Evolutionary conservation across 805 yeast species (phyloP).

Genomic region (Metschnikowia orientalis): DNA sequence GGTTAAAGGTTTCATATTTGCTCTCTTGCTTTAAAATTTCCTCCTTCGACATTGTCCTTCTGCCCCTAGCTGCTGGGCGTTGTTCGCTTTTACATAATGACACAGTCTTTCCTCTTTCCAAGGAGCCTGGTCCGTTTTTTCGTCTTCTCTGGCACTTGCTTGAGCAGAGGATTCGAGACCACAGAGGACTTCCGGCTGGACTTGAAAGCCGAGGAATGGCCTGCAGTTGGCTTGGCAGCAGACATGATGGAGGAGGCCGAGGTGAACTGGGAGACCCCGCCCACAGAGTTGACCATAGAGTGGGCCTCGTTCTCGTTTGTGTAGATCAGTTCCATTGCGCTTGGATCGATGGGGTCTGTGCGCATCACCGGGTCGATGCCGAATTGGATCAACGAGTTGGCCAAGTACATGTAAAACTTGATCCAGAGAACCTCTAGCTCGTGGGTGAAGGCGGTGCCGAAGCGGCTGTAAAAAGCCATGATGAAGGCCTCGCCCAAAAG

Average conservation of each 20-base stretch:
- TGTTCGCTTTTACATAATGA: conserved; percentile 3
- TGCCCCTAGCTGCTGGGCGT: too few species aligned
- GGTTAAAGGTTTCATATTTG: too few species aligned
- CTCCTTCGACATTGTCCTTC: too few species aligned
- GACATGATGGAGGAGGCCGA: conserved; percentile 9
- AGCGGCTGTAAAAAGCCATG: conserved; percentile 64
- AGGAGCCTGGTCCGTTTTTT: conserved; percentile 1
- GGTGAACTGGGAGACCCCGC: conserved; percentile 10
- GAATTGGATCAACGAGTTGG: conserved; percentile 61
- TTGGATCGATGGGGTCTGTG: conserved; percentile 8
- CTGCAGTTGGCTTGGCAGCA: neutral
- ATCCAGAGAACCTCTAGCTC: conserved; percentile 71
- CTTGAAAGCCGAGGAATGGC: too few species aligned
- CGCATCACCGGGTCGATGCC: conserved; percentile 48
- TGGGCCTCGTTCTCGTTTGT: conserved; percentile 10
- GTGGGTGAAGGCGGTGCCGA: conserved; percentile 48
- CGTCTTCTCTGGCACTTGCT: conserved; percentile 1
- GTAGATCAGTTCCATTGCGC: conserved; percentile 9
- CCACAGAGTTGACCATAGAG: conserved; percentile 7
- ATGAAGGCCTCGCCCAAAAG: conserved; percentile 70
- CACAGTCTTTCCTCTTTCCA: conserved; percentile 4
- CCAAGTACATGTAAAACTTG: conserved; percentile 60
- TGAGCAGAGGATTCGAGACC: too few species aligned
- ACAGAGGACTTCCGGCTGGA: too few species aligned
- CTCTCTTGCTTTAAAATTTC: too few species aligned